These are phyloP conservation scores for Fusarium sp. DNA, from an alignment of 2,329 filamentous ascomycete genomes.

Conservation along the genomic window DNA sequence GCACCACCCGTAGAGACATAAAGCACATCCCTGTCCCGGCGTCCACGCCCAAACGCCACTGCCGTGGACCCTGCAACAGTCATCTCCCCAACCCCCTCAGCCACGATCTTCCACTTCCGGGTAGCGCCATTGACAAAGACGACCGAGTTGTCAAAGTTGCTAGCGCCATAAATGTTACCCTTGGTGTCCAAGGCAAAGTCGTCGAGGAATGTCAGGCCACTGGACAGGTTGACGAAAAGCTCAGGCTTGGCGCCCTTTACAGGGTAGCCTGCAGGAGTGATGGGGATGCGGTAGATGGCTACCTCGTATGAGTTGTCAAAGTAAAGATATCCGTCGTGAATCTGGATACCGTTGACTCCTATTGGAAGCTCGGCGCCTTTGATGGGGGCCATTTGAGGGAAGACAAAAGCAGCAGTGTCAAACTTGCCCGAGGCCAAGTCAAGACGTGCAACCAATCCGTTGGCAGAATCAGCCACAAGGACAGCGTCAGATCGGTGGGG, in stretches of 20 bases:
- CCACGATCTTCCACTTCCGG: conserved; percentile 21
- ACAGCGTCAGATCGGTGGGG: conserved; percentile 9
- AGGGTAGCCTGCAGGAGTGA: conserved; percentile 21
- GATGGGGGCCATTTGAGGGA: conserved; percentile 17
- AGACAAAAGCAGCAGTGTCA: conserved; percentile 17
- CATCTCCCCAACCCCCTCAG: conserved; percentile 17
- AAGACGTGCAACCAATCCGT: conserved; percentile 13
- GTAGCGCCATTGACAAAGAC: conserved; percentile 24
- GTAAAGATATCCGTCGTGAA: conserved; percentile 24
- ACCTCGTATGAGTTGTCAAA: conserved; percentile 25
- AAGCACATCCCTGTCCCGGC: conserved; percentile 11
- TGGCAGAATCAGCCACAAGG: conserved; percentile 20
- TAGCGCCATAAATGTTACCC: conserved; percentile 35
- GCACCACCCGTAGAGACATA: conserved; percentile 32
- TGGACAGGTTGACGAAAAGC: conserved; percentile 30
- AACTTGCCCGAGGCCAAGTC: conserved; percentile 10
- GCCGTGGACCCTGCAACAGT: conserved; percentile 38
- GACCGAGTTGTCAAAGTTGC: conserved; percentile 36
- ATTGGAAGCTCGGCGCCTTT: conserved; percentile 4
- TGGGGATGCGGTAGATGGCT: conserved; percentile 26
- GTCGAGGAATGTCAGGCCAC: conserved; percentile 22
- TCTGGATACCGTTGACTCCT: conserved; percentile 33
- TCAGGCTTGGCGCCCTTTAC: conserved; percentile 29
- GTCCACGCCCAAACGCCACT: conserved; percentile 28
- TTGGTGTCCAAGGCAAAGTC: conserved; percentile 34